These are phyloP conservation scores for Kazachstania viticola DNA, from an alignment of 805 yeast genomes.

Conservation along the genomic window DNA sequence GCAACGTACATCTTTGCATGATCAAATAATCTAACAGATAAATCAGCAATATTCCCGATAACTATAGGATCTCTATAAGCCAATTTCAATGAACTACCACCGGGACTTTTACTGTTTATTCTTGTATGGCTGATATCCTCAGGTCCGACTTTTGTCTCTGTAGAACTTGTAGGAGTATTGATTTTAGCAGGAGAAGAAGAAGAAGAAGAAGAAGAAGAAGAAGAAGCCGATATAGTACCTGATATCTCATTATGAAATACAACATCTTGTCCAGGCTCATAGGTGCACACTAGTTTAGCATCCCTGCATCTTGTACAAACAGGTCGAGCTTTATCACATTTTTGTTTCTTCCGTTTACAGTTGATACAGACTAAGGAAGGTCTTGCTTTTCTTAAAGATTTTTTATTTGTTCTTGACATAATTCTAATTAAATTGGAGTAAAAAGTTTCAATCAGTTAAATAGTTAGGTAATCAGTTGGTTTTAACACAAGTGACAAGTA, in stretches of 20 bases:
- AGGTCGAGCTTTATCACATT: conserved; percentile 16
- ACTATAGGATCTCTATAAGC: conserved; percentile 9
- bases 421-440: too few relatives aligned
- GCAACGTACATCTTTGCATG: conserved; percentile 9
- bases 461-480: too few relatives aligned
- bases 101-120: not conserved
- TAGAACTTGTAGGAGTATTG: not conserved
- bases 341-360: conserved; percentile 10
- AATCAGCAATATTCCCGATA: too few relatives aligned
- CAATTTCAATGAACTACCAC: conserved; percentile 3
- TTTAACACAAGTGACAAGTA: too few relatives aligned
- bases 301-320: conserved; percentile 10
- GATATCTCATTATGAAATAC: not conserved
- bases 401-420: too few relatives aligned
- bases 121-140: not conserved
- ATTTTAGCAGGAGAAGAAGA: not conserved
- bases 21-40: too few relatives aligned
- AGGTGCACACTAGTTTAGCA: conserved; percentile 6
- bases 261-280: conserved; percentile 3
- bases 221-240: not conserved
- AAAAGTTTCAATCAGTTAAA: too few relatives aligned
- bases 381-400: conserved; percentile 4
- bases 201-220: not conserved
- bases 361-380: conserved; percentile 9
- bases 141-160: not conserved